Evolutionary conservation across 1,284 basidiomycete genomes (phyloP).

Genomic region (Cerrena zonata): DNA sequence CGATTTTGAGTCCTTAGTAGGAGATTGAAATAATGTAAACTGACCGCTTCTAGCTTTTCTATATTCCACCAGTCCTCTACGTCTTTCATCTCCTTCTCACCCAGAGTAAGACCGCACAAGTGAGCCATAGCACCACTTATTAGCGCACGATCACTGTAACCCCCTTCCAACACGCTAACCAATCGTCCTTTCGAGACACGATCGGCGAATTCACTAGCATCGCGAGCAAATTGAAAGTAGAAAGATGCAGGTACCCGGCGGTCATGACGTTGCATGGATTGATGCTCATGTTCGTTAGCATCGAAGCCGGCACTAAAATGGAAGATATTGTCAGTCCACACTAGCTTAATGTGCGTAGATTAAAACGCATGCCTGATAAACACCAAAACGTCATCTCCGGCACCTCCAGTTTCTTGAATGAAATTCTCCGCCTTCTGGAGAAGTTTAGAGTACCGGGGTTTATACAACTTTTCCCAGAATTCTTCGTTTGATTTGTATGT

Average conservation of each 20-base stretch:
- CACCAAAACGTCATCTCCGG: conserved; percentile 69
- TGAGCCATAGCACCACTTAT: conserved; percentile 79
- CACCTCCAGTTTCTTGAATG: conserved; percentile 58
- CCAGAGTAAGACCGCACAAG: conserved; percentile 54
- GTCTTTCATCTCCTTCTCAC: conserved; percentile 17
- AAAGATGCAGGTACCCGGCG: conserved; percentile 87
- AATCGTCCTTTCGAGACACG: conserved; percentile 64
- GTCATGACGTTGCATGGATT: conserved; percentile 87
- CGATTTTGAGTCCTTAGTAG: not conserved
- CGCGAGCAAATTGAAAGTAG: conserved; percentile 79
- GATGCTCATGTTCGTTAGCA: conserved; percentile 86
- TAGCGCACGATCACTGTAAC: conserved; percentile 87
- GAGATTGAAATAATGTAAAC: conserved; percentile 5
- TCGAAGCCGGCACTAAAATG: conserved; percentile 78
- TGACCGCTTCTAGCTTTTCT: conserved; percentile 60
- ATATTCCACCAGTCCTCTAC: conserved; percentile 66
- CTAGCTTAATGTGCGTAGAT: too few relatives aligned
- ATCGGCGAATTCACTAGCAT: conserved; percentile 67
- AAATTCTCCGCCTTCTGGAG: conserved; percentile 74
- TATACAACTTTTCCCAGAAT: conserved; percentile 76
- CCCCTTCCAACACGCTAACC: conserved; percentile 89
- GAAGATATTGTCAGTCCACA: too few relatives aligned
- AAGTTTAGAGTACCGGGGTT: conserved; percentile 60
- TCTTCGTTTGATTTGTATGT: conserved; percentile 69
- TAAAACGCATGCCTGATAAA: conserved; percentile 89